A percentile compares a stretch with the other conserved stretches of the same genome.
phyloP scores from a whole-genome alignment of 352 stramenopile species.

The Phytophthora litchii region DNA sequence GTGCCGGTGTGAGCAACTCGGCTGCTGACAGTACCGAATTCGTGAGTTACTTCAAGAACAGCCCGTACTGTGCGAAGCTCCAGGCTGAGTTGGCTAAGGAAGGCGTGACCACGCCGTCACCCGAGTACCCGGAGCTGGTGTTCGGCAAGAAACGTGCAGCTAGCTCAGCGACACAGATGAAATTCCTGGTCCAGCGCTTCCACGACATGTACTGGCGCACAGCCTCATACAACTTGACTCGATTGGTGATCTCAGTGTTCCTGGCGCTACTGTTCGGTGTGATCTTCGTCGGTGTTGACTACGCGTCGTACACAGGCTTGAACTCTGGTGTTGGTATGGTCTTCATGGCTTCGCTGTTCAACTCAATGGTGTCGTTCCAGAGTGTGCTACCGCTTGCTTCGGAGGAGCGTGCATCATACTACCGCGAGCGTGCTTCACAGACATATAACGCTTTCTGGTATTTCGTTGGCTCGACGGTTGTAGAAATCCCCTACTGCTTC shows the following conservation, averaged over 20 bases:
- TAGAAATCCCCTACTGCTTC: constrained; percentile 38
- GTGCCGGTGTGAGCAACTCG: constrained; percentile 43
- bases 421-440: constrained; percentile 54
- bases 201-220: constrained; percentile 45
- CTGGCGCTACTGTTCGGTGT: constrained; percentile 74
- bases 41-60: constrained; percentile 34
- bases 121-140: constrained; percentile 25
- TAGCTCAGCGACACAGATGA: constrained; percentile 28
- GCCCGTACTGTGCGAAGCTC: constrained; percentile 13
- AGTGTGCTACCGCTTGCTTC: constrained; percentile 75
- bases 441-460: constrained; percentile 51
- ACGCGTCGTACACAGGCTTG: constrained; percentile 35
- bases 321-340: constrained; percentile 68
- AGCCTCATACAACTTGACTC: constrained; percentile 75
- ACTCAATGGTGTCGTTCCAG: constrained; percentile 62
- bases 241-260: constrained; percentile 60
- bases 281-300: constrained; percentile 54
- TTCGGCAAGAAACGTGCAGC: constrained; percentile 29
- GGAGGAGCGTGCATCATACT: constrained; percentile 82
- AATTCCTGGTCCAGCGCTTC: constrained; percentile 38
- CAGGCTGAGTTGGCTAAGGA: constrained; percentile 19
- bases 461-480: constrained; percentile 50
- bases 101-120: constrained; percentile 28
- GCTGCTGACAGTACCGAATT: constrained; percentile 26
- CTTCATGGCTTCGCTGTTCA: constrained; percentile 76